Evolutionary conservation across 192 early-diverging fungal genomes (phyloP), one percentile per base, ranked within the genome.

Genomic region (Coemansia sp.): DNA sequence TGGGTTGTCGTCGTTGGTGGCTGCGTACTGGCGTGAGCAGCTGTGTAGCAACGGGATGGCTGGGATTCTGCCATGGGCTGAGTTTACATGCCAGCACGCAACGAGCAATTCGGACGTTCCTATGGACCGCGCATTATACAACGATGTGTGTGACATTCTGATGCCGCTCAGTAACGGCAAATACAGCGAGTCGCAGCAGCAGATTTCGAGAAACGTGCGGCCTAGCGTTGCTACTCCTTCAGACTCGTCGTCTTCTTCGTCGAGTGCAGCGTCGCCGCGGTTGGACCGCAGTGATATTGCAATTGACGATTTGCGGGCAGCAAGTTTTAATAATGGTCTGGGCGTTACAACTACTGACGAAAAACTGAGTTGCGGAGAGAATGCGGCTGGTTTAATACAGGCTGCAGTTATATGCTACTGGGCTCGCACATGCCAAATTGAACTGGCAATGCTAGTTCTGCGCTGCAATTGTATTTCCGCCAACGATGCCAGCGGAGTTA

Each of bases 371-470:
- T 17, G 21, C 55, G 58, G 14, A n/a, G 24, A 12, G n/a, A 48
- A 41, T 15, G 47, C 11, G 4, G 37, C n/a, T 7, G 2, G 17
- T 2, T 5, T 56, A 12, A 49, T 22, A 12, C 67, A 61, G 6
- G 27, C 32, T 2, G 59, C 58, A 1, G 55, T 79, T 24, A 52
- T 79, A 1, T 12, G 57, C 1, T 67, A 79, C 45, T 79, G 76
- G 76, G 58, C 58, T 22, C 67, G 67, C 17, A 39, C 41, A 0
- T 69, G 71, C 48, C 63, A 73, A 22, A 21, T 47, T 2, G 66
- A 70, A 45, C 23, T 64, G 23, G 68, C 63, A 2, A 15, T 17
- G 0, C 19, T 47, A 14, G 14, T 75, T 53, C 19, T 58, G 24
- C 48, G 35, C 39, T 45, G 47, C 23, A 7, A 25, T 56, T 43